These are phyloP conservation scores for Spinacia oleracea DNA, from an alignment of 179 eudicot genomes.

Conservation along the genomic window DNA sequence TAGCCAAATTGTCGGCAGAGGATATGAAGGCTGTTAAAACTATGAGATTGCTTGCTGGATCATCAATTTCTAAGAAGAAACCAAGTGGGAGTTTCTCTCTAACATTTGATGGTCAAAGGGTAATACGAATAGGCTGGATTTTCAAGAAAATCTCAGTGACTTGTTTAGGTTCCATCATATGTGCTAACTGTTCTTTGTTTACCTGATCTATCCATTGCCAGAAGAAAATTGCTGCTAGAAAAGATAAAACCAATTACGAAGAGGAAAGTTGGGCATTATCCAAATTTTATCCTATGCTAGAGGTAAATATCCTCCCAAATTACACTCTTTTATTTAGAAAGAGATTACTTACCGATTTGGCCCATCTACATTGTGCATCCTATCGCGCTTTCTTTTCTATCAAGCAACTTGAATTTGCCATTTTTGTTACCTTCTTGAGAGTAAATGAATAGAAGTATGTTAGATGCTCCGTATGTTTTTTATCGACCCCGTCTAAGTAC, in stretches of 20 bases:
- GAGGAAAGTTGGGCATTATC: conserved; percentile 93
- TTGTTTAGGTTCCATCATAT: conserved; percentile 14
- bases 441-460: background rate
- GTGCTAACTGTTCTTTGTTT: conserved; percentile 17
- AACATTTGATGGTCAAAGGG: conserved; percentile 83
- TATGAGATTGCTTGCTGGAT: conserved; percentile 74
- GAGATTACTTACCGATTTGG: background rate
- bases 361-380: background rate
- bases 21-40: conserved; percentile 79
- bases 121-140: conserved; percentile 29
- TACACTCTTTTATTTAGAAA: background rate
- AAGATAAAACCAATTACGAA: conserved; percentile 67
- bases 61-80: conserved; percentile 53
- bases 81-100: conserved; percentile 75
- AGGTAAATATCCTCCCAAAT: conserved; percentile 47
- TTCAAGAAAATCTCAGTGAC: conserved; percentile 5
- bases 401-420: background rate
- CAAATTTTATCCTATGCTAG: conserved; percentile 86
- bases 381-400: conserved; percentile 1
- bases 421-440: background rate
- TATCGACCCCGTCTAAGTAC: background rate
- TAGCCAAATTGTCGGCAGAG: conserved; percentile 74
- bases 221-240: conserved; percentile 79
- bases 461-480: background rate
- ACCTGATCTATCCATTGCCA: conserved; percentile 33